Evolutionary conservation across 2,329 filamentous ascomycete species (phyloP), one percentile per base, ranked within the genome.

Genomic region (Diaporthe aspalathi): DNA sequence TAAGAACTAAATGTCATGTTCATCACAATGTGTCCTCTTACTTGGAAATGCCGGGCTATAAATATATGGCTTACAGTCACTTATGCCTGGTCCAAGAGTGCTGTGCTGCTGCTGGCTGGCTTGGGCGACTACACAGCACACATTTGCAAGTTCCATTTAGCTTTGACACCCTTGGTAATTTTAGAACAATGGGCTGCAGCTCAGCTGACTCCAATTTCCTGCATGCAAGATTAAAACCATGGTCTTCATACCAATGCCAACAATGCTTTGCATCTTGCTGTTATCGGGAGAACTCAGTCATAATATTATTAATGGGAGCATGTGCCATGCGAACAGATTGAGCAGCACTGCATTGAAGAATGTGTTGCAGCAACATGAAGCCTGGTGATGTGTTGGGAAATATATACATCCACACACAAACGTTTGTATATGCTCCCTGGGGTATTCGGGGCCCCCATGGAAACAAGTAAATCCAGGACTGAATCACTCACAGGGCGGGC

Each of bases 161-260:
- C 60, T 38, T 24, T 49, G 60, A 63, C n/a, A n/a, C 60, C 60
- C 60, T 38, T 22, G 49, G 27, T 63, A 35, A 49, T 49, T 49
- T 63, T 27, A 63, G 60, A 49, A 49, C 27, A 49, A 24, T 14
- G 2, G 29, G 24, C 45, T 49, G 40, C n/a, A 43, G 57, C 57
- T 49, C 27, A 35, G 57, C 43, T 20, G 12, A 63, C 43, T 49
- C 27, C 22, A 35, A 32, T 27, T 17, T 16, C 14, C 29, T 32
- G 29, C 60, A 63, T 16, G 20, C 17, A 32, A 24, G 24, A 3
- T 14, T 35, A 27, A 38, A 50, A 49, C 29, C 2, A 4, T 9
- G 12, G 27, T 24, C 20, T 45, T 12, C n/a, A 49, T 38, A 38
- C 9, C 6, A 38, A 12, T 38, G 12, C 35, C 35, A 38, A 38